Percentiles rank a stretch among this genome's conserved stretches.
These are phyloP conservation scores for Populus hybrid DNA, from an alignment of 441 rosid genomes.

Conservation along the genomic window DNA sequence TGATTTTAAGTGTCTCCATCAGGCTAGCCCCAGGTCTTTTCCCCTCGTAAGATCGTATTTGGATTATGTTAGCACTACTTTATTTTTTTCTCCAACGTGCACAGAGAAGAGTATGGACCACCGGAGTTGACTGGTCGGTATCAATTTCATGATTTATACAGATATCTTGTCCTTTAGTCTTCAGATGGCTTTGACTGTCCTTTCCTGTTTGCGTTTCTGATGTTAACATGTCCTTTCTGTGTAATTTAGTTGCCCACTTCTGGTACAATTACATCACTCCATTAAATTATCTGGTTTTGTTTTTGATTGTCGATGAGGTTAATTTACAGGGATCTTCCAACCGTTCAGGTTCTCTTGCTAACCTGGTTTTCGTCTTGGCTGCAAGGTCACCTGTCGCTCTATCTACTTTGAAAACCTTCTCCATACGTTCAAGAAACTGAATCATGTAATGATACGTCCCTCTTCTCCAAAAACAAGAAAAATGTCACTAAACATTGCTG, in stretches of 20 bases:
- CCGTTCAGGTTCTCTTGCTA: not conserved
- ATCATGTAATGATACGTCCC: too few relatives aligned
- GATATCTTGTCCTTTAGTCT: not conserved
- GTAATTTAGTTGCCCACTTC: not conserved
- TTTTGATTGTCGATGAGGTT: not conserved
- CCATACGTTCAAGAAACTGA: too few relatives aligned
- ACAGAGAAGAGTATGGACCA: constrained; percentile 16
- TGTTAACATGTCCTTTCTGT: not conserved
- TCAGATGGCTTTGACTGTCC: not conserved
- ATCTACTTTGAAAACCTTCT: too few relatives aligned
- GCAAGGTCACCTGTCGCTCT: not conserved
- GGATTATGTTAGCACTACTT: constrained; percentile 10
- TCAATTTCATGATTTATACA: not conserved
- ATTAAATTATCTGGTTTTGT: too few relatives aligned
- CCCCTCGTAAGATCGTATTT: constrained; percentile 11
- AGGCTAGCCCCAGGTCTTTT: not conserved
- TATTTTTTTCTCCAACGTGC: not conserved
- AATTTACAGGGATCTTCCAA: not conserved
- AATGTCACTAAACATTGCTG: not conserved
- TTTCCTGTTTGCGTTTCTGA: not conserved
- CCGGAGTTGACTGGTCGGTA: constrained; percentile 5
- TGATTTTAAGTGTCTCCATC: constrained; percentile 11
- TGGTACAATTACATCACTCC: not conserved
- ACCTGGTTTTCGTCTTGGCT: not conserved
- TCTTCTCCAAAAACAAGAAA: too few relatives aligned